These are phyloP conservation scores for Pisolithus thermaeus DNA, from an alignment of 1,284 basidiomycete species.

Conservation along the genomic window DNA sequence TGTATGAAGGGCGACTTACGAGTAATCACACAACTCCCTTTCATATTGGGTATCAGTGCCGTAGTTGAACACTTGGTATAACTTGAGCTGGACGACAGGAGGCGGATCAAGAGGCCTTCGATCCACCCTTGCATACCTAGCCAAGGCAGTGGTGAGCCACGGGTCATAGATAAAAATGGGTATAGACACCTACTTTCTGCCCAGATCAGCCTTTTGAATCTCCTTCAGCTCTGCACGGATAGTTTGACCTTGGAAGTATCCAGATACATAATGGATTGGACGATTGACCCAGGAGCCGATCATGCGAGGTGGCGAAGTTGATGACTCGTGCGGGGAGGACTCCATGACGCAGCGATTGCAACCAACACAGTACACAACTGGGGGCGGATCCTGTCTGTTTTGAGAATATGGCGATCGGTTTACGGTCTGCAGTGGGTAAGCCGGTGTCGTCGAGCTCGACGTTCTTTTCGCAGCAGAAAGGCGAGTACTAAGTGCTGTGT, in stretches of 20 bases:
- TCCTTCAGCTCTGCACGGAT: conserved; percentile 57
- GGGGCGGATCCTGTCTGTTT: not conserved
- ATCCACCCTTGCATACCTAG: conserved; percentile 55
- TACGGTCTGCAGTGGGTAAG: not conserved
- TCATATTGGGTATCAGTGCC: conserved; percentile 38
- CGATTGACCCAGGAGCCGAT: conserved; percentile 30
- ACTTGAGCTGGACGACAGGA: conserved; percentile 49
- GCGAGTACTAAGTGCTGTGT: not conserved
- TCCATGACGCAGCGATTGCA: conserved; percentile 16
- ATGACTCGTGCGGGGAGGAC: conserved; percentile 9
- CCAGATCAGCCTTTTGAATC: conserved; percentile 59
- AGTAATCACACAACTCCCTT: conserved; percentile 39
- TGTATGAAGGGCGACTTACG: conserved; percentile 30
- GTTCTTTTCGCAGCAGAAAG: not conserved
- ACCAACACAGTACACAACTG: not conserved
- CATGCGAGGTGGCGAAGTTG: conserved; percentile 20
- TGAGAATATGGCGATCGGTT: not conserved
- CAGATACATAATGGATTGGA: conserved; percentile 49
- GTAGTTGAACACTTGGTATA: conserved; percentile 40
- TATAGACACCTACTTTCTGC: conserved; percentile 46
- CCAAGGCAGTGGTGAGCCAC: conserved; percentile 3
- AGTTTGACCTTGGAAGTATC: conserved; percentile 53
- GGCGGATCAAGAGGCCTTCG: conserved; percentile 60
- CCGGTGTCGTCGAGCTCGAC: not conserved
- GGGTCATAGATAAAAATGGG: not conserved